Evolutionary conservation across 2,329 filamentous ascomycete genomes (phyloP), one percentile per base, ranked within the genome.

Genomic region (Phaeoacremonium minimum): DNA sequence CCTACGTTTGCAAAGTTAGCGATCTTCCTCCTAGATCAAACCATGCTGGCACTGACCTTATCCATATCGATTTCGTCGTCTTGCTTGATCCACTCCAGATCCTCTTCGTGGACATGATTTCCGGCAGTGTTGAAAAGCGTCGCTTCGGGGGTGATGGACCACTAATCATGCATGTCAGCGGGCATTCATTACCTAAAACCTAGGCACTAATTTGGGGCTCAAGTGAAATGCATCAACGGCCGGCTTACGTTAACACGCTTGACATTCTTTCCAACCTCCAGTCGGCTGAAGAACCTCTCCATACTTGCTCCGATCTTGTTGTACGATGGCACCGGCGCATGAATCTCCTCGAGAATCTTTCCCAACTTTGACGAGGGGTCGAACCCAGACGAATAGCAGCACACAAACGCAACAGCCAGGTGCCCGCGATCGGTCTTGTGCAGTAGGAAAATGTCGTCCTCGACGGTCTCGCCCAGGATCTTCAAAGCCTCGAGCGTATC

Each of bases 381-480:
- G 32, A 77, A 77, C 1, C 72, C 74, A 1, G 66, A 57, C 0
- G 73, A 70, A 35, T 71, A 71, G 42, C 71, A 75, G 53, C 68
- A 73, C 16, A 73, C 43, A 28, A 73, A 75, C 0, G 73, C 73
- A 2, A 67, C 59, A 2, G 59, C 56, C 4, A 58, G 49, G 38
- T 75, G 71, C 2, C 67, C 61, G 3, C 56, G 47, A 0, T 56
- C 50, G 6, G 63, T 66, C 32, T 64, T 60, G 15, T 57, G 56
- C 6, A 76, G 54, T 3, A 77, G 51, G 35, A 78, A 74, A 15
- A 78, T 45, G 43, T 78, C 73, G 36, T 77, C 73, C 39, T 77
- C 73, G 3, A 77, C 60, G 0, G 66, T 74, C 47, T 71, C 63
- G n/a, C 61, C 69, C 1, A 76, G 50, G 6, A 57, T 50, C 13